These are phyloP conservation scores for Stachybotrys elegans DNA, from an alignment of 2,329 filamentous ascomycete species.

Conservation along the genomic window DNA sequence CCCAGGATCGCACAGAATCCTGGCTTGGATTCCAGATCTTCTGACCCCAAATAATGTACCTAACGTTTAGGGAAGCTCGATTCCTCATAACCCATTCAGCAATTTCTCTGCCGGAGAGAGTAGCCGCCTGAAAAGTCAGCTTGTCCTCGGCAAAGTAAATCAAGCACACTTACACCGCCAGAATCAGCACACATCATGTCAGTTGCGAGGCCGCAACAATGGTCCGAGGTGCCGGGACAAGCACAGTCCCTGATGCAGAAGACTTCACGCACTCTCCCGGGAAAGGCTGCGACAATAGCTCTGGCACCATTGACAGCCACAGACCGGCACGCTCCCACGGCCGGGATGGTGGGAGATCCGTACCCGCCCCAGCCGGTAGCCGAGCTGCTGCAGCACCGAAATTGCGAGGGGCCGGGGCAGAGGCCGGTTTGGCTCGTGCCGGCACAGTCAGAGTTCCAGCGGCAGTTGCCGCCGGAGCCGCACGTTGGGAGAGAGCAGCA, in stretches of 20 bases:
- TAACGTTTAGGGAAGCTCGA: slow-evolving; percentile 31
- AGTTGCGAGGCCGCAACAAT: slow-evolving; percentile 32
- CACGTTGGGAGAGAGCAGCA: slow-evolving; percentile 38
- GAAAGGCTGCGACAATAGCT: slow-evolving; percentile 28
- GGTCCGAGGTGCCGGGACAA: slow-evolving; percentile 27
- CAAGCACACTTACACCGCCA: slow-evolving; percentile 29
- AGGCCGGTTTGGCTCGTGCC: slow-evolving; percentile 21
- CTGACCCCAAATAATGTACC: slow-evolving; percentile 47
- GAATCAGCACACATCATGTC: slow-evolving; percentile 33
- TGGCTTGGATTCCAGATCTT: slow-evolving; percentile 36
- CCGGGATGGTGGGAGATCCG: slow-evolving; percentile 24
- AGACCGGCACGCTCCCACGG: slow-evolving; percentile 28
- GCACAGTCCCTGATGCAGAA: slow-evolving; percentile 26
- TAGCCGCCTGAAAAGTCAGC: slow-evolving; percentile 21
- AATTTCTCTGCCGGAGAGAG: slow-evolving; percentile 34
- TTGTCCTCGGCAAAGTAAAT: not conserved
- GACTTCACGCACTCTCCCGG: slow-evolving; percentile 28
- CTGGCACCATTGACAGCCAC: slow-evolving; percentile 29
- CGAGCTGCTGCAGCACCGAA: slow-evolving; percentile 32
- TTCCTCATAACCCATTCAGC: slow-evolving; percentile 46
- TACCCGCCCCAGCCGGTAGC: slow-evolving; percentile 30
- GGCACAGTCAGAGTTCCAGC: slow-evolving; percentile 30
- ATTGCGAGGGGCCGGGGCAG: slow-evolving; percentile 32
- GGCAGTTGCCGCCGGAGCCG: slow-evolving; percentile 29
- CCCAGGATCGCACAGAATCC: slow-evolving; percentile 33